Conservation (phyloP, 2,329 filamentous ascomycete genomes). For the Pseudogymnoascus sp. region DNA sequence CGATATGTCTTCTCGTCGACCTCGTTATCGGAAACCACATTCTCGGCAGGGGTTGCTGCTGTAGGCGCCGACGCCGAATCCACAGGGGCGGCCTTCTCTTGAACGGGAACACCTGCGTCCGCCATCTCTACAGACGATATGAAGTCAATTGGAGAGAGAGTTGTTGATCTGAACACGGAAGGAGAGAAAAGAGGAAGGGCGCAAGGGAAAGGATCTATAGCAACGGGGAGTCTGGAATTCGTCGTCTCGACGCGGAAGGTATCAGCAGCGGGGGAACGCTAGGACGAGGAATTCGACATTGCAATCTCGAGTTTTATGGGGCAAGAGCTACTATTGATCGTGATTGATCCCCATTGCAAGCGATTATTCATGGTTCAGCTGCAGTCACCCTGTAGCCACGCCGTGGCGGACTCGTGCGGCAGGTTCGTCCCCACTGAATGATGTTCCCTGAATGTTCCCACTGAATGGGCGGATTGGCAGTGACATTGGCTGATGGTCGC, state of each 20-base stretch:
- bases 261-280: neutral
- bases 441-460: too few relatives aligned
- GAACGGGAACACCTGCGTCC: neutral
- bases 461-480: neutral
- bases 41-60: neutral
- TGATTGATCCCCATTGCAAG: neutral
- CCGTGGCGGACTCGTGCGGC: neutral
- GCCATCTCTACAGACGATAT: neutral
- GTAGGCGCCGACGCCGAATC: neutral
- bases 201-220: neutral
- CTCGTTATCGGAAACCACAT: neutral
- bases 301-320: neutral
- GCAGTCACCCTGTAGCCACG: neutral
- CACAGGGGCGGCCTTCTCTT: neutral
- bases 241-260: neutral
- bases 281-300: neutral
- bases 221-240: neutral
- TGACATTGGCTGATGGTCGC: neutral
- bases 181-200: neutral
- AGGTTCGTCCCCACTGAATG: neutral
- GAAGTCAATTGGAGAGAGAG: neutral
- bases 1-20: neutral
- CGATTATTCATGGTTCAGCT: too few relatives aligned
- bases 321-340: neutral
- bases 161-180: neutral